Evolutionary conservation across 2,329 filamentous ascomycete genomes (phyloP).

Genomic region (Pestalotiopsis sp.): DNA sequence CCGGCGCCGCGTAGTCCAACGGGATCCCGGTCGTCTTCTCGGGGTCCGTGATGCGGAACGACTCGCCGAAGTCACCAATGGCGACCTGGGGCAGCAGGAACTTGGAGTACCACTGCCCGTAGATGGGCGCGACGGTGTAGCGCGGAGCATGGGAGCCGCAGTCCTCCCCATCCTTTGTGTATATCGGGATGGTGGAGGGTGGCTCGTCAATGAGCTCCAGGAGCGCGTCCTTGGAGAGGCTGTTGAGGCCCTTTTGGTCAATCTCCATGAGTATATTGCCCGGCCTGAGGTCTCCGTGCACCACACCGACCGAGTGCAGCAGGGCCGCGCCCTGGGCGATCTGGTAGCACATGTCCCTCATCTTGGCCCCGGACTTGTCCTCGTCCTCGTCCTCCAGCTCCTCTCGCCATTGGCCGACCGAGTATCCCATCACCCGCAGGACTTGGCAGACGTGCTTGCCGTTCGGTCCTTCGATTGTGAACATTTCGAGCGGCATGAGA

Average conservation of each 20-base stretch:
- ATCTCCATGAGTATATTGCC: slow-evolving; percentile 11
- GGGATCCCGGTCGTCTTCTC: neutral
- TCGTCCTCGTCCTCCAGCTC: neutral
- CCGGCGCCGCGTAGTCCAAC: neutral
- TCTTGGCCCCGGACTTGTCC: neutral
- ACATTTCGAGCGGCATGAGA: neutral
- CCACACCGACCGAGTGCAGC: neutral
- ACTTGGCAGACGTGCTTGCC: slow-evolving; percentile 8
- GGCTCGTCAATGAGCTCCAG: neutral
- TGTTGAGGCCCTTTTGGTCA: neutral
- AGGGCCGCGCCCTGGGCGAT: neutral
- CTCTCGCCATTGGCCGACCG: neutral
- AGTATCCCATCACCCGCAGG: neutral
- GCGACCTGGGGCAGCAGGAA: neutral
- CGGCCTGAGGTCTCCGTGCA: slow-evolving; percentile 12
- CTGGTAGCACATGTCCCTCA: slow-evolving; percentile 3
- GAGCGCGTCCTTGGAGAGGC: neutral
- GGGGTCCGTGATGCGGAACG: neutral
- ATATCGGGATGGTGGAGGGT: neutral
- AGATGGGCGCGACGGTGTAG: neutral
- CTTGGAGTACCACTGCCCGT: neutral
- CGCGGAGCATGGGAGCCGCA: neutral
- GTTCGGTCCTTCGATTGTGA: slow-evolving; percentile 4
- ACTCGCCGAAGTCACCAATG: neutral
- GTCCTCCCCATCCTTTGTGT: neutral